Conservation (phyloP, 2,329 filamentous ascomycete species). For the Cordyceps cicadae region DNA sequence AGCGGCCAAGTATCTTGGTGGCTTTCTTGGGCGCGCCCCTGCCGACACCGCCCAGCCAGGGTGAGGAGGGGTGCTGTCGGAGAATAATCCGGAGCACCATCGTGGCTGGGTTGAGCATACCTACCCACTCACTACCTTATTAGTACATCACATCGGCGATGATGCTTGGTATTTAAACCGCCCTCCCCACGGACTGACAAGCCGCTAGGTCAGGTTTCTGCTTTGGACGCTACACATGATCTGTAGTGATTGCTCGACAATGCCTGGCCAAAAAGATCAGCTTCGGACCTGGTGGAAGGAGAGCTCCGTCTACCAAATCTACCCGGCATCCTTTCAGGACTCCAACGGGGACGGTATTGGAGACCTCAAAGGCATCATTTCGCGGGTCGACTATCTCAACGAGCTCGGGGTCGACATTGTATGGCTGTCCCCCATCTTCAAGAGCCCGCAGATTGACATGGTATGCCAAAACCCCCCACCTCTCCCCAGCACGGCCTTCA, state of each 20-base stretch:
- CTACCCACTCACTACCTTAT: no score
- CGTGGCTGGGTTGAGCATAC: not conserved
- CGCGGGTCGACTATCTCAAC: constrained; percentile 46
- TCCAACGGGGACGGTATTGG: constrained; percentile 47
- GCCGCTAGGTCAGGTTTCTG: not conserved
- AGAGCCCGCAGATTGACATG: constrained; percentile 57
- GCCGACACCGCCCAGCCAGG: not conserved
- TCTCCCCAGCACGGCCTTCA: not conserved
- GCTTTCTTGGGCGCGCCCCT: not conserved
- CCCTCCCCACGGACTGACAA: not conserved
- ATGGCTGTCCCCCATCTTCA: constrained; percentile 43
- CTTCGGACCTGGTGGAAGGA: constrained; percentile 50
- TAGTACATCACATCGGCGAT: no score
- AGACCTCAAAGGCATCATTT: constrained; percentile 50
- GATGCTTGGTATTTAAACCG: not conserved
- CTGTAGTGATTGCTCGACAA: not conserved
- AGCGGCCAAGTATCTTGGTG: not conserved
- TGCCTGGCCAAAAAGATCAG: constrained; percentile 16
- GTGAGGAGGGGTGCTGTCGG: not conserved
- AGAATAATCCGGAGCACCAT: not conserved
- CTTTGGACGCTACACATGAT: not conserved
- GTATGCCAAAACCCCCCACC: constrained; percentile 16
- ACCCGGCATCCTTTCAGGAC: constrained; percentile 54
- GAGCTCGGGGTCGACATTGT: constrained; percentile 50
- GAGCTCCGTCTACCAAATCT: constrained; percentile 52